These are phyloP conservation scores for Fusarium lateritium DNA, from an alignment of 2,329 filamentous ascomycete species.

Conservation along the genomic window DNA sequence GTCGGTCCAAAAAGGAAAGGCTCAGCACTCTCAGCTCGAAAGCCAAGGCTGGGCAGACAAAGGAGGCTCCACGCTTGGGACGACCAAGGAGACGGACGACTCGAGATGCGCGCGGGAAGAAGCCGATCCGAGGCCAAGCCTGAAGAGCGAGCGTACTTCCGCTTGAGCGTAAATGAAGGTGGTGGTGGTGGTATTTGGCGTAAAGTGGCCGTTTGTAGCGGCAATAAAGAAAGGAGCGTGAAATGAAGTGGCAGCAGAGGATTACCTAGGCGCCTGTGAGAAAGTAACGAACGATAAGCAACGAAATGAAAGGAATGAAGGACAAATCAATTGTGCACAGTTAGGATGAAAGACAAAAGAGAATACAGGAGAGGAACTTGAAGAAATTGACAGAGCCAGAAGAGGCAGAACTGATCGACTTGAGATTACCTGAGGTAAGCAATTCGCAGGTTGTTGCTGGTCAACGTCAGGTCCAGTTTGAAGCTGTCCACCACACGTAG, in stretches of 20 bases:
- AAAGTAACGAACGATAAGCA: slow-evolving; percentile 19
- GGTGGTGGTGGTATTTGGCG: slow-evolving; percentile 19
- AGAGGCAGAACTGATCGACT: slow-evolving; percentile 38
- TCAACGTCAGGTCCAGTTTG: slow-evolving; percentile 28
- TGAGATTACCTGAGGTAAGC: slow-evolving; percentile 42
- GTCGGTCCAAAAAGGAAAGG: slow-evolving; percentile 30
- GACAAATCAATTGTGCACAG: slow-evolving; percentile 39
- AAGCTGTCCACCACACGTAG: slow-evolving; percentile 27
- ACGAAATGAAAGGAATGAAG: slow-evolving; percentile 37
- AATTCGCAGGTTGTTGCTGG: slow-evolving; percentile 38
- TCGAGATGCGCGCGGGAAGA: slow-evolving; percentile 31
- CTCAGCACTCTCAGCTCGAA: slow-evolving; percentile 28
- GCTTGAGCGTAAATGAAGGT: slow-evolving; percentile 21
- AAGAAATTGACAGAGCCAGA: slow-evolving; percentile 28
- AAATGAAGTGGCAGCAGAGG: slow-evolving; percentile 18
- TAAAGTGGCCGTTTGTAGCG: slow-evolving; percentile 17
- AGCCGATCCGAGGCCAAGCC: slow-evolving; percentile 23
- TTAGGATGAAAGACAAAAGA: slow-evolving; percentile 9
- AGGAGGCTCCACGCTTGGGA: slow-evolving; percentile 37
- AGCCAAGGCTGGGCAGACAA: slow-evolving; percentile 40
- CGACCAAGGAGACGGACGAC: slow-evolving; percentile 25
- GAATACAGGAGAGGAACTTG: slow-evolving; percentile 29
- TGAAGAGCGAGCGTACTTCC: not conserved
- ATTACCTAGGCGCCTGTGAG: slow-evolving; percentile 1
- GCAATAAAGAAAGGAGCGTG: not conserved